phyloP scores from a whole-genome alignment of 1,139 yeast species.

The Kurtzmaniella quercitrusa region DNA sequence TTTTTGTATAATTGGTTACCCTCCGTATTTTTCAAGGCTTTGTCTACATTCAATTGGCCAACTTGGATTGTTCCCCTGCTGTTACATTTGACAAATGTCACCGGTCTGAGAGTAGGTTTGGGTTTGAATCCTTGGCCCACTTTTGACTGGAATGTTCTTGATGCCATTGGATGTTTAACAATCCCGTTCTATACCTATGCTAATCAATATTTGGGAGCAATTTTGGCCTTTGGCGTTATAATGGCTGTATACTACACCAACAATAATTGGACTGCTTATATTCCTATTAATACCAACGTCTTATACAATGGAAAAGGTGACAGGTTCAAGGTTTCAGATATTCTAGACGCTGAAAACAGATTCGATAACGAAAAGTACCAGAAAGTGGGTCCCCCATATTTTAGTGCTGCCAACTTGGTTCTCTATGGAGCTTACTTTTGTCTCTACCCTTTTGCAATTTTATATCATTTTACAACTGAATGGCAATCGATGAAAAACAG shows the following conservation, averaged over 20 bases:
- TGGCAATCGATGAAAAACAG: slow-evolving; percentile 43
- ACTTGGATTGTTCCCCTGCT: slow-evolving; percentile 42
- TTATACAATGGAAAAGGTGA: slow-evolving; percentile 32
- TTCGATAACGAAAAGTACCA: slow-evolving; percentile 29
- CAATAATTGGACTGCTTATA: slow-evolving; percentile 36
- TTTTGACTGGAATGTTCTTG: slow-evolving; percentile 43
- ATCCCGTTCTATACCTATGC: slow-evolving; percentile 37
- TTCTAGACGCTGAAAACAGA: slow-evolving; percentile 26
- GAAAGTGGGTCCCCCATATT: slow-evolving; percentile 40
- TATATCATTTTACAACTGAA: slow-evolving; percentile 36
- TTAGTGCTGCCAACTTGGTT: slow-evolving; percentile 39
- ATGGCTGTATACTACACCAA: slow-evolving; percentile 32
- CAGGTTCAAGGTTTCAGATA: slow-evolving; percentile 29
- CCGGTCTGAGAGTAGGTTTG: slow-evolving; percentile 36
- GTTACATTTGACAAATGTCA: slow-evolving; percentile 35
- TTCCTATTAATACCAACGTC: slow-evolving; percentile 37
- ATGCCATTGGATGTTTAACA: slow-evolving; percentile 38
- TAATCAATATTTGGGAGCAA: slow-evolving; percentile 32
- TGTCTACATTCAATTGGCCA: slow-evolving; percentile 45
- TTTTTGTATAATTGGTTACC: slow-evolving; percentile 44
- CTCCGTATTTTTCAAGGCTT: slow-evolving; percentile 35
- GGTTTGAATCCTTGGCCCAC: slow-evolving; percentile 44
- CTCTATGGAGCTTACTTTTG: slow-evolving; percentile 40
- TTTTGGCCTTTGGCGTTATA: slow-evolving; percentile 30
- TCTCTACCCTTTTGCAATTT: slow-evolving; percentile 38